Evolutionary conservation across 106 monocot species (phyloP), one percentile per base, ranked within the genome.

Genomic region (Dendrobium catenatum): DNA sequence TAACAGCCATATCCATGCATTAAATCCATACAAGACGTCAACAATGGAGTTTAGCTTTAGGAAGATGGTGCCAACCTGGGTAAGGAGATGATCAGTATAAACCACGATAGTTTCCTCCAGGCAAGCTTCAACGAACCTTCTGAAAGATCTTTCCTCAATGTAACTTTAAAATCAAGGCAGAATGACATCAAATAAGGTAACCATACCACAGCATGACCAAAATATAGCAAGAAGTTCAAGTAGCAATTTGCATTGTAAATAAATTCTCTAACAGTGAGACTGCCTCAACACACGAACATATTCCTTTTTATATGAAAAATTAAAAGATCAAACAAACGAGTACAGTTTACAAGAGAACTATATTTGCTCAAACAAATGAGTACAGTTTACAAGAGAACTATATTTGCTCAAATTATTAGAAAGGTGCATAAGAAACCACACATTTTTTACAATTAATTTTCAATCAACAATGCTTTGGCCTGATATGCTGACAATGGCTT

Each of bases 91-190:
- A 54, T 99, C 99, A 74, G 93, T 87, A 88, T 95, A 99, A 79
- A 88, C 58, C 43, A 99, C 88, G 77, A 99, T 88, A 40, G 93
- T 95, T 86, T 99, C 93, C 86, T 99, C 99, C 51, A 99, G 64
- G 86, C 93, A 95, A 76, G 93, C 89, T 86, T 99, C 99, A 48
- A 91, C 95, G 81, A 99, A 99, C 58, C 95, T 93, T 87, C 88
- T 93, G 61, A 99, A 99, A 72, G 95, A 95, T 81, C 99, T 90
- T 78, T 99, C 99, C 82, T 99, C 99, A 76, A 99, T 91, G 79
- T 93, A 99, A 79, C 99, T 98, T 49, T 48, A 77, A 22, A 78
- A 77, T 9, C 31, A 84, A 51, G 46, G 17, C 2, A 54, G 26
- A 55, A 64, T 77, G 9, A 70, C n/a, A 33, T 37, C 70, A 70